Percentiles rank a stretch among this genome's conserved stretches.
Conservation (phyloP, 176 grass and related monocot genomes). For the Triticum urartu region DNA sequence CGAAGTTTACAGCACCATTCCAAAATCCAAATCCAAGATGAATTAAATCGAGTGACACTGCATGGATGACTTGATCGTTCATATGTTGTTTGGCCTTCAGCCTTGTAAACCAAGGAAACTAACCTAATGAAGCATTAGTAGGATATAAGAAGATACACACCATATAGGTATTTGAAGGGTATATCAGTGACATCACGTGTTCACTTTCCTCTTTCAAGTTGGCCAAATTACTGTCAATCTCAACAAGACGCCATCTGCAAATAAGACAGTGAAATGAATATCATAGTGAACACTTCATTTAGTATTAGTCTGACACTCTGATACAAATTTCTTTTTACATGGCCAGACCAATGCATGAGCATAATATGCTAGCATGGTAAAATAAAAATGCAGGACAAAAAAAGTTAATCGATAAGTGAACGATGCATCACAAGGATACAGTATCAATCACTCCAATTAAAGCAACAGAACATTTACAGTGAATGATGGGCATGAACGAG, state of each 20-base stretch:
- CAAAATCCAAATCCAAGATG: slow-evolving; percentile 5
- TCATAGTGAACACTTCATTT: neutral
- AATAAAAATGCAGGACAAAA: neutral
- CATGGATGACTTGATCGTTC: neutral
- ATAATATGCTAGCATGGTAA: neutral
- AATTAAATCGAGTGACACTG: neutral
- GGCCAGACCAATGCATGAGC: neutral
- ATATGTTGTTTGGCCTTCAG: neutral
- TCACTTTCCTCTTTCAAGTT: slow-evolving; percentile 71
- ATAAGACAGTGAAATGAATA: neutral
- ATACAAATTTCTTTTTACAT: neutral
- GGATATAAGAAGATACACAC: slow-evolving; percentile 40
- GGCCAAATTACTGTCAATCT: slow-evolving; percentile 76
- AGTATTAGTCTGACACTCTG: neutral
- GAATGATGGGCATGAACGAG: neutral
- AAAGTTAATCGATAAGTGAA: neutral
- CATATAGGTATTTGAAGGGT: slow-evolving; percentile 95
- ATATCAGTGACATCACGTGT: slow-evolving; percentile 81
- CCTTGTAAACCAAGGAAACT: neutral
- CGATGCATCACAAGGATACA: neutral
- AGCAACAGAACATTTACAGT: neutral
- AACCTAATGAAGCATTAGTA: neutral
- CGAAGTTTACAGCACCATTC: neutral
- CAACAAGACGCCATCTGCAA: slow-evolving; percentile 84
- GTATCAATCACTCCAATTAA: neutral